Evolutionary conservation across 768 basidiomycete species (phyloP).

Genomic region (Pisolithus albus): DNA sequence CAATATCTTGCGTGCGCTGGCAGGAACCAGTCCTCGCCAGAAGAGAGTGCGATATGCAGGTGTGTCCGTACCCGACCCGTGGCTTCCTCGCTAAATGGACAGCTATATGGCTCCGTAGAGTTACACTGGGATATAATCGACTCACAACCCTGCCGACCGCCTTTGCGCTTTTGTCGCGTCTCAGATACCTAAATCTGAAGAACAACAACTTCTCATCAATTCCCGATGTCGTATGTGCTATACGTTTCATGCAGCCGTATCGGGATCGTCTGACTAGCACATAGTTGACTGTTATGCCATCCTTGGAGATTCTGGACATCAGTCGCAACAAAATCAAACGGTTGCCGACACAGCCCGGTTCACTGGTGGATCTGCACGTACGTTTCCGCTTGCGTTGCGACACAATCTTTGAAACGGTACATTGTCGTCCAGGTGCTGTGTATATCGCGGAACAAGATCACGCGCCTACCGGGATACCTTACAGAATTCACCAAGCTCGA

Average conservation of each 20-base stretch:
- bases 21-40: constrained; percentile 38
- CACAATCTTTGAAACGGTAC: not conserved
- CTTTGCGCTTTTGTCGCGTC: constrained; percentile 62
- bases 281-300: constrained; percentile 77
- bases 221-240: constrained; percentile 72
- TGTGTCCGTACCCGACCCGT: constrained; percentile 25
- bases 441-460: constrained; percentile 78
- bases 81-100: constrained; percentile 4
- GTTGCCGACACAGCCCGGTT: constrained; percentile 75
- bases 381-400: constrained; percentile 12
- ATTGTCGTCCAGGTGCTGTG: constrained; percentile 62
- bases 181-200: constrained; percentile 84
- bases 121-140: constrained; percentile 82
- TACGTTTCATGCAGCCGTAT: constrained; percentile 1
- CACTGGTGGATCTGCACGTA: constrained; percentile 70
- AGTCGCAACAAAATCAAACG: constrained; percentile 85
- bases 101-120: constrained; percentile 36
- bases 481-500: constrained; percentile 63
- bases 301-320: constrained; percentile 90
- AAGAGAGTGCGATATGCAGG: constrained; percentile 56
- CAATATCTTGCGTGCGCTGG: constrained; percentile 66
- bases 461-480: constrained; percentile 72
- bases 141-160: constrained; percentile 70
- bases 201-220: constrained; percentile 77
- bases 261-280: constrained; percentile 7